Percentiles rank a stretch among this genome's conserved stretches.
Conservation (phyloP, 1,284 basidiomycete genomes). For the Abortiporus biennis region DNA sequence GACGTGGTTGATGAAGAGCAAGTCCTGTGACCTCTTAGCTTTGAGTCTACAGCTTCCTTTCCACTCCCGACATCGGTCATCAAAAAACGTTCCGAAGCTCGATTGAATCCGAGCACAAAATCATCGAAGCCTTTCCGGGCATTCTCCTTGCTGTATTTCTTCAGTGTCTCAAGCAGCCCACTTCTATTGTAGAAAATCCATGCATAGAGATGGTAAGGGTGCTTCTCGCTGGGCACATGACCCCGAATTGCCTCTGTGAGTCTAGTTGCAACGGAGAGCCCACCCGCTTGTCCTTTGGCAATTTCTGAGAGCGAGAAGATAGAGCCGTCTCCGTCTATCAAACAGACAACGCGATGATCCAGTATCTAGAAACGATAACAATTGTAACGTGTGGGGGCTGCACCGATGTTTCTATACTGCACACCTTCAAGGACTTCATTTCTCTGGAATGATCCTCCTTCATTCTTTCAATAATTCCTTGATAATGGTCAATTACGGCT, state of each 20-base stretch:
- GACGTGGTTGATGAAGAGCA: too few relatives aligned
- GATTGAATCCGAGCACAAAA: conserved; percentile 62
- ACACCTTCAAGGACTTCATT: not conserved
- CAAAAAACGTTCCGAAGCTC: conserved; percentile 53
- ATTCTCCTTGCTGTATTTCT: conserved; percentile 31
- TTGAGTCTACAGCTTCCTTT: conserved; percentile 70
- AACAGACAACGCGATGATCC: conserved; percentile 47
- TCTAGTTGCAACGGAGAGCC: conserved; percentile 45
- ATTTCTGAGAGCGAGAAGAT: conserved; percentile 53
- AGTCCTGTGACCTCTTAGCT: conserved; percentile 70
- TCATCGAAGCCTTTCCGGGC: conserved; percentile 47
- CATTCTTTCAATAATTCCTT: conserved; percentile 3
- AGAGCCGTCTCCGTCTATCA: conserved; percentile 65
- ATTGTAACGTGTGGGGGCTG: not conserved
- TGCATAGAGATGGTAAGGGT: not conserved
- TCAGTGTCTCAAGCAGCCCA: conserved; percentile 48
- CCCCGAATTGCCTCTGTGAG: conserved; percentile 45
- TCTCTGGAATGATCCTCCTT: conserved; percentile 19
- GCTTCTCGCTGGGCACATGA: conserved; percentile 31
- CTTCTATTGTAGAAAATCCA: conserved; percentile 61
- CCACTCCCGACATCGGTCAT: conserved; percentile 69
- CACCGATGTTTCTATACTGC: not conserved
- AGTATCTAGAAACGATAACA: not conserved
- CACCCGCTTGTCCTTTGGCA: conserved; percentile 47
- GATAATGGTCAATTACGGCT: conserved; percentile 8